Evolutionary conservation across 768 basidiomycete species (phyloP).

Genomic region (Trametes coccinea): DNA sequence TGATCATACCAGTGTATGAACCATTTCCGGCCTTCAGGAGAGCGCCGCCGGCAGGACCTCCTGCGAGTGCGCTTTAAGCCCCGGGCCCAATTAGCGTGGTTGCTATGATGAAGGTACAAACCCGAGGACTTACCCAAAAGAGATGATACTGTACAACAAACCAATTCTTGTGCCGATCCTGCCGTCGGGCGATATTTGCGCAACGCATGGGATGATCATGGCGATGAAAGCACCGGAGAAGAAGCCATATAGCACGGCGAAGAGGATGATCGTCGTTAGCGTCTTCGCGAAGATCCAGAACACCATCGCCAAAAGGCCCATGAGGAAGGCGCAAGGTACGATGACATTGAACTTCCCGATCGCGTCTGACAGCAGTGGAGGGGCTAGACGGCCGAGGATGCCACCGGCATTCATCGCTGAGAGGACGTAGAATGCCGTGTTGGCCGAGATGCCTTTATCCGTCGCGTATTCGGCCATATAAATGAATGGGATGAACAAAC

Average conservation of each 20-base stretch:
- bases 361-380: constrained; percentile 63
- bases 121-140: constrained; percentile 62
- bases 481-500: constrained; percentile 71
- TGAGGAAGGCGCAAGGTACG: constrained; percentile 58
- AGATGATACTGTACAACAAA: constrained; percentile 61
- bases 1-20: constrained; percentile 51
- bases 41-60: constrained; percentile 63
- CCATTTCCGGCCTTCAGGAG: constrained; percentile 50
- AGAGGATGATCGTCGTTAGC: constrained; percentile 46
- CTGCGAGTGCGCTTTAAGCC: constrained; percentile 56
- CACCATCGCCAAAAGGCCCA: constrained; percentile 58
- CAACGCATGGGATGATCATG: constrained; percentile 66
- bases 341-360: constrained; percentile 70
- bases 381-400: constrained; percentile 62
- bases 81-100: neutral
- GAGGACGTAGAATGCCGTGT: constrained; percentile 54
- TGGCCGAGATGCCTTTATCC: constrained; percentile 38
- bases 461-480: constrained; percentile 64
- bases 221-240: constrained; percentile 69
- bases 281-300: constrained; percentile 55
- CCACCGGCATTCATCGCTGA: constrained; percentile 72
- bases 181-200: constrained; percentile 58
- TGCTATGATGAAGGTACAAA: neutral
- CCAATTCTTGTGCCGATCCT: constrained; percentile 67
- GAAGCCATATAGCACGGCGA: constrained; percentile 61